Base-by-base conservation (phyloP, 2,329 filamentous ascomycete species). In the Parasarocladium wereldwijsianum region DNA sequence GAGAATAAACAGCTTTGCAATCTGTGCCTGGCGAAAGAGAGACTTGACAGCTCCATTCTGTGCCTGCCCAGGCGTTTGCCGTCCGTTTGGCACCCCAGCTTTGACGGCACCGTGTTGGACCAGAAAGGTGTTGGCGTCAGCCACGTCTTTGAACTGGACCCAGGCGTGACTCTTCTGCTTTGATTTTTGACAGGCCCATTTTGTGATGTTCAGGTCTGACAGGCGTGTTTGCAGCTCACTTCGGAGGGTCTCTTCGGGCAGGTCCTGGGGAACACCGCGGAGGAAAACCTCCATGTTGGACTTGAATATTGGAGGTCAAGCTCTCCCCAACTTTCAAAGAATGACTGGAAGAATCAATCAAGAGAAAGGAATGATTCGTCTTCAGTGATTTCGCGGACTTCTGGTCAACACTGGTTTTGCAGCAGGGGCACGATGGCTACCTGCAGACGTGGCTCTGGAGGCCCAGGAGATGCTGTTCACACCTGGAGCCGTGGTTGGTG, bases 271-370 rank as follows among this genome's bases (percentile, higher is more conserved):
- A 10, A 70, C 47, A 8, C 57, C 55, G 10, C 31, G 36, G 18
- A 69, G 40, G 20, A 57, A 57, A 8, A 62, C 53, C 36, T 69
- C 62, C 57, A 70, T 67, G 5, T n/a, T 32, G 24, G 16, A 28
- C 6, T n/a, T n/a, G n/a, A n/a, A n/a, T n/a, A n/a, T n/a, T n/a
- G n/a, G n/a, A n/a, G n/a, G n/a, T n/a, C n/a, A n/a, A n/a, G n/a
- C n/a, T n/a, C n/a, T n/a, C n/a, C n/a, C n/a, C n/a, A n/a, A n/a
- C n/a, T n/a, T n/a, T n/a, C n/a, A n/a, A n/a, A n/a, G n/a, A n/a
- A n/a, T n/a, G n/a, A n/a, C n/a, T n/a, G n/a, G n/a, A n/a, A n/a
- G n/a, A n/a, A n/a, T n/a, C n/a, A n/a, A n/a, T n/a, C n/a, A n/a
- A n/a, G n/a, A n/a, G n/a, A n/a, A n/a, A n/a, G n/a, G n/a, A n/a